These are phyloP conservation scores for Cutaneotrichosporon mucoides DNA, from an alignment of 1,284 basidiomycete species.

Conservation along the genomic window DNA sequence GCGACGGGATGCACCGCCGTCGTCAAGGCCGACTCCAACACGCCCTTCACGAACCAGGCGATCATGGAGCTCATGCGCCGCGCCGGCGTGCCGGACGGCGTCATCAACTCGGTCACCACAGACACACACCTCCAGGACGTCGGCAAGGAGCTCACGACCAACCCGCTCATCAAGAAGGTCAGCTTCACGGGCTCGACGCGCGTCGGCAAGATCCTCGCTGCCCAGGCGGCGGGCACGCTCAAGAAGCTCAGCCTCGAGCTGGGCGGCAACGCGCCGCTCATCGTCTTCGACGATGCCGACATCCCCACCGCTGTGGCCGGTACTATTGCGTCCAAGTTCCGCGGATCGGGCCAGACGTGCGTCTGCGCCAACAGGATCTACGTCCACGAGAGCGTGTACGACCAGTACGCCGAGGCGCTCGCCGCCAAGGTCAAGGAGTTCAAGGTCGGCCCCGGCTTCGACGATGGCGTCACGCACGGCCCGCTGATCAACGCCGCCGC, in stretches of 20 bases:
- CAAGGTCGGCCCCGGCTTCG: constrained; percentile 85
- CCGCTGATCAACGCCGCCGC: constrained; percentile 87
- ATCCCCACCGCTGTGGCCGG: constrained; percentile 87
- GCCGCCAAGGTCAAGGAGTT: constrained; percentile 65
- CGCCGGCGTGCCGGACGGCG: constrained; percentile 89
- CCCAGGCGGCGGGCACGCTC: constrained; percentile 74
- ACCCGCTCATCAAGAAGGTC: constrained; percentile 60
- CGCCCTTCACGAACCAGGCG: constrained; percentile 92
- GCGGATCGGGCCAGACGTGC: constrained; percentile 79
- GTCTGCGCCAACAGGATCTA: constrained; percentile 48
- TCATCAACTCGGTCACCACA: constrained; percentile 84
- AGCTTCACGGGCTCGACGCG: constrained; percentile 88
- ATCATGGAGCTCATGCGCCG: constrained; percentile 64
- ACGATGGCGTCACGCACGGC: constrained; percentile 79
- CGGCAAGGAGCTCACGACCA: constrained; percentile 46
- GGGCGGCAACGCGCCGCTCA: constrained; percentile 46
- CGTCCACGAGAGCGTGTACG: constrained; percentile 47
- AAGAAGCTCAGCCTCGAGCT: constrained; percentile 86
- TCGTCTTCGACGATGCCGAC: constrained; percentile 92
- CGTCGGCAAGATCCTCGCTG: constrained; percentile 85
- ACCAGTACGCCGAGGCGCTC: constrained; percentile 44
- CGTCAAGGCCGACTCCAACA: constrained; percentile 93
- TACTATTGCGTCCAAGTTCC: constrained; percentile 87
- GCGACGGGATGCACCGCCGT: constrained; percentile 95
- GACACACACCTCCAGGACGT: constrained; percentile 40